Conservation (phyloP, 768 basidiomycete genomes). For the Gloeostereum incarnatum region DNA sequence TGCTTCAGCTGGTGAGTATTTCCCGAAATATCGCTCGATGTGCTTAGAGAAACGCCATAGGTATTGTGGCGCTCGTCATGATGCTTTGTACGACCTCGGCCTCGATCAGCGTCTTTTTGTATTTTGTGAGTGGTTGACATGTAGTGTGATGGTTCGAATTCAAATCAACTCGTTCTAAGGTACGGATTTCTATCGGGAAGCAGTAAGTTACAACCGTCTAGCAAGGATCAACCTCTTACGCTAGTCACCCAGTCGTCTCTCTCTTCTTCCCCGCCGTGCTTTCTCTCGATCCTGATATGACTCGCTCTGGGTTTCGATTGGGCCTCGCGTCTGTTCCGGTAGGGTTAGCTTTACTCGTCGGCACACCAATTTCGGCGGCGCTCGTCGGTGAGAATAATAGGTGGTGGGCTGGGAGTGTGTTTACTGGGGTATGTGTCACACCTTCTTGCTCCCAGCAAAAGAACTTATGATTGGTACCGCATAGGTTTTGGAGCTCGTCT, state of each 20-base stretch:
- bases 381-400: background rate
- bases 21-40: background rate
- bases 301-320: constrained; percentile 2
- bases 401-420: constrained; percentile 3
- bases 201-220: background rate
- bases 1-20: background rate
- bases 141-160: no score
- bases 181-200: constrained; percentile 1
- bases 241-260: background rate
- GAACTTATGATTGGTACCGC: background rate
- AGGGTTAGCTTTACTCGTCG: constrained; percentile 2
- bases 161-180: no score
- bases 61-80: constrained; percentile 1
- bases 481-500: background rate
- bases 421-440: background rate
- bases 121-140: no score
- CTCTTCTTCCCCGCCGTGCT: constrained; percentile 1
- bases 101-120: constrained; percentile 2
- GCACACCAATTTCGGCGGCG: constrained; percentile 2
- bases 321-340: constrained; percentile 2
- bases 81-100: constrained; percentile 1
- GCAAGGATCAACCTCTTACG: background rate
- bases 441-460: background rate
- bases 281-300: constrained; percentile 4
- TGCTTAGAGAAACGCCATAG: background rate